These are phyloP conservation scores for Fusarium avenaceum DNA, from an alignment of 2,329 filamentous ascomycete genomes.

Conservation along the genomic window DNA sequence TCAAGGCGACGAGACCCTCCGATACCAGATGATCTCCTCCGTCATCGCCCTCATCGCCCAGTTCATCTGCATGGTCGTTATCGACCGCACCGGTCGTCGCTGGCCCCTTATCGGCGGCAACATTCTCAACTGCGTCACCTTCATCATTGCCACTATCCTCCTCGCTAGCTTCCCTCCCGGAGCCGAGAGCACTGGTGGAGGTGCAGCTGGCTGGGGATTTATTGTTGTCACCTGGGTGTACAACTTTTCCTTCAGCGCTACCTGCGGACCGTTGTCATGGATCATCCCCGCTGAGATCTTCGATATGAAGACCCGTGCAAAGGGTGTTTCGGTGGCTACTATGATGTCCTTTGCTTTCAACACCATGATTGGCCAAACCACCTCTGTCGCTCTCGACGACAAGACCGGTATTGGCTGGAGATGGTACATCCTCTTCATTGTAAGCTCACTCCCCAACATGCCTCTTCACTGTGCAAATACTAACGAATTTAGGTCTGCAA, in stretches of 20 bases:
- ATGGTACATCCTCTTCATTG: slow-evolving; percentile 63
- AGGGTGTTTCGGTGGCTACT: slow-evolving; percentile 80
- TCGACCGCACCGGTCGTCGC: slow-evolving; percentile 78
- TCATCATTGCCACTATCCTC: slow-evolving; percentile 34
- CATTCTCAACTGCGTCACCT: slow-evolving; percentile 74
- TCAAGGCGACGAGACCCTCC: slow-evolving; percentile 68
- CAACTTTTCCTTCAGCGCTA: slow-evolving; percentile 81
- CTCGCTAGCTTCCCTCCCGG: slow-evolving; percentile 35
- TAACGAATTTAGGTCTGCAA: slow-evolving; percentile 66
- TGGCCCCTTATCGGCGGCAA: slow-evolving; percentile 80
- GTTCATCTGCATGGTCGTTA: slow-evolving; percentile 71
- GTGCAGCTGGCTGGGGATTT: slow-evolving; percentile 67
- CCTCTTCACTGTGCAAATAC: background rate
- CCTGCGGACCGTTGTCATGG: slow-evolving; percentile 75
- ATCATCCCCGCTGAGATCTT: slow-evolving; percentile 80
- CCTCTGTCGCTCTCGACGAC: slow-evolving; percentile 50
- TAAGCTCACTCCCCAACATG: background rate
- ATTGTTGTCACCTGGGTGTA: slow-evolving; percentile 82
- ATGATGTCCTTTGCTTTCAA: slow-evolving; percentile 83
- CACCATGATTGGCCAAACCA: slow-evolving; percentile 69
- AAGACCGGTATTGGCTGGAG: slow-evolving; percentile 59
- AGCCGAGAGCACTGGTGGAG: slow-evolving; percentile 1
- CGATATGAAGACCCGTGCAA: slow-evolving; percentile 79
- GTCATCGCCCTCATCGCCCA: slow-evolving; percentile 60
- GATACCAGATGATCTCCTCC: slow-evolving; percentile 80